Percentiles rank a stretch among this genome's conserved stretches.
phyloP scores from a whole-genome alignment of 2,329 filamentous ascomycete species.

The Fusarium sarcochroum region DNA sequence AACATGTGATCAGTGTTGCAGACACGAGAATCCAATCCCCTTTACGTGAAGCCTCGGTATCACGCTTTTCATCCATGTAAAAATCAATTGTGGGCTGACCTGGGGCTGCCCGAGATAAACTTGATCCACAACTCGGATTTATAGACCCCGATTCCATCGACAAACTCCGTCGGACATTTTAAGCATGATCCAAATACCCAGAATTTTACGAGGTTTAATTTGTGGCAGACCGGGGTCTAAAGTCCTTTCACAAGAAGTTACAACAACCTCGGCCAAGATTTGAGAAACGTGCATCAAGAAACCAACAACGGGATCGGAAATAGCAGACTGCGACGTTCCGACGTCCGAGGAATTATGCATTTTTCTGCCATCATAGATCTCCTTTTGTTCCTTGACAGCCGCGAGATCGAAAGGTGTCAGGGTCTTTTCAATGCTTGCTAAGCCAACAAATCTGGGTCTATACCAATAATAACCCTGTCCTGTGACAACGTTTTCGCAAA shows the following conservation, averaged over 20 bases:
- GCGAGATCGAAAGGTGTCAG: constrained; percentile 31
- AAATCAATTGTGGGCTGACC: constrained; percentile 22
- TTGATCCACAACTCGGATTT: constrained; percentile 25
- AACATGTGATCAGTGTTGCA: constrained; percentile 26
- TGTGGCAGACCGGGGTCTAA: background rate
- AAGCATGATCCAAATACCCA: background rate
- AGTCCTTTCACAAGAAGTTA: too few species aligned
- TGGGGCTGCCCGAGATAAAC: background rate
- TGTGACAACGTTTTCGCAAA: constrained; percentile 5
- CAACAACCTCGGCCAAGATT: too few species aligned
- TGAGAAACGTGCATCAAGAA: background rate
- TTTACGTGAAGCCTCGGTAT: constrained; percentile 1
- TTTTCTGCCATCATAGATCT: constrained; percentile 16
- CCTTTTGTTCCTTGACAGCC: constrained; percentile 25
- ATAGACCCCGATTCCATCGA: background rate
- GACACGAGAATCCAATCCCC: background rate
- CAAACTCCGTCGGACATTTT: constrained; percentile 35
- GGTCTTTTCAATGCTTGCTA: background rate
- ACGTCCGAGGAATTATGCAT: background rate
- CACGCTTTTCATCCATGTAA: background rate
- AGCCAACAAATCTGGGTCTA: background rate
- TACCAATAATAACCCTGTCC: constrained; percentile 8
- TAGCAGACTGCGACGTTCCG: constrained; percentile 6
- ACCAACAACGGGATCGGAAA: constrained; percentile 5
- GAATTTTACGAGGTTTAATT: background rate